These are phyloP conservation scores for Penicillium sp. DNA, from an alignment of 2,329 filamentous ascomycete species.

Conservation along the genomic window DNA sequence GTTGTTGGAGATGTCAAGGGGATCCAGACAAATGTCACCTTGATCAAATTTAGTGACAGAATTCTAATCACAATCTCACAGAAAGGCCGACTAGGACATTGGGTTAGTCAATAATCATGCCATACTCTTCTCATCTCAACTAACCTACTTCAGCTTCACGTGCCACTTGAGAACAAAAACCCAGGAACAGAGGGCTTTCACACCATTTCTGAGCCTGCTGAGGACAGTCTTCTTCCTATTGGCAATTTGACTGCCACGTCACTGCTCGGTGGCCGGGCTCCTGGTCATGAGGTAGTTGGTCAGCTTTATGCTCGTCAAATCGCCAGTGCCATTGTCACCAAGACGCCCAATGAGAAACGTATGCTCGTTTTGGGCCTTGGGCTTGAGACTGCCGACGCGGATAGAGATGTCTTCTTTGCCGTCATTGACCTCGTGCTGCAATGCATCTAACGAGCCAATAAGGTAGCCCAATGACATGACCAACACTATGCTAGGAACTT, in stretches of 20 bases:
- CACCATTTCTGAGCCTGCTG: constrained; percentile 31
- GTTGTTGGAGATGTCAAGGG: constrained; percentile 57
- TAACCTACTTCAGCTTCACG: constrained; percentile 30
- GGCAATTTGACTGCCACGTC: constrained; percentile 69
- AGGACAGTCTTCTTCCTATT: too few species aligned
- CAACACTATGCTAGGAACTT: too few species aligned
- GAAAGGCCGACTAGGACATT: constrained; percentile 76
- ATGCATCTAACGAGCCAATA: too few species aligned
- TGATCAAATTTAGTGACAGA: constrained; percentile 73
- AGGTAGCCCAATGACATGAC: too few species aligned
- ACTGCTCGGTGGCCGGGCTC: constrained; percentile 70
- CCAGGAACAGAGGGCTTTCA: constrained; percentile 31
- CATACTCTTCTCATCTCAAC: too few species aligned
- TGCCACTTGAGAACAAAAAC: constrained; percentile 30
- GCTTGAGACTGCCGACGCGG: constrained; percentile 40
- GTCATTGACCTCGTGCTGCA: constrained; percentile 38
- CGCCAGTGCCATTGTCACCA: constrained; percentile 67
- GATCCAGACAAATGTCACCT: constrained; percentile 61
- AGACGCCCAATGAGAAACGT: constrained; percentile 55
- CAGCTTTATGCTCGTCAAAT: constrained; percentile 86
- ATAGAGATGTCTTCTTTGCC: constrained; percentile 37
- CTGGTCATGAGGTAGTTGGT: constrained; percentile 70
- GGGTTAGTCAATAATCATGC: constrained; percentile 53
- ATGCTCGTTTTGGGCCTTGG: constrained; percentile 53
- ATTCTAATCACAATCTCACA: constrained; percentile 85